phyloP scores from a whole-genome alignment of 371 early-diverging fungal species.

The Apophysomyces variabilis region DNA sequence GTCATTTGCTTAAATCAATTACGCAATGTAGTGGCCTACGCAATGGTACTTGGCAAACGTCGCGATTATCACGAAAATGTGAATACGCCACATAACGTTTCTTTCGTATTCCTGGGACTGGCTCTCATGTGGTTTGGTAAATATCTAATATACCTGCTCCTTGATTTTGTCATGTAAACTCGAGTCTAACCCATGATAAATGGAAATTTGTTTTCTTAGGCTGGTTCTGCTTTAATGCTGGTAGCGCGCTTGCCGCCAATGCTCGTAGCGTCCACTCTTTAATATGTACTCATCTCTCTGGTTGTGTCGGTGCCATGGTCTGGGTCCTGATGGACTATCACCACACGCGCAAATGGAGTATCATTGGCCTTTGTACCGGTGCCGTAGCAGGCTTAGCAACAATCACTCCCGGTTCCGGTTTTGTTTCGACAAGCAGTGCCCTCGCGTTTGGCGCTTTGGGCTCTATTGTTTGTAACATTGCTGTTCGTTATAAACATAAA shows the following conservation, averaged over 20 bases:
- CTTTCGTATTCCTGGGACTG: slow-evolving; percentile 80
- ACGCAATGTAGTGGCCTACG: slow-evolving; percentile 63
- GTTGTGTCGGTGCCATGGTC: slow-evolving; percentile 69
- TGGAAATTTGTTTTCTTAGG: slow-evolving; percentile 11
- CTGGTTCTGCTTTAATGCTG: slow-evolving; percentile 45
- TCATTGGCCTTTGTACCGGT: slow-evolving; percentile 84
- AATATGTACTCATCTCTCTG: slow-evolving; percentile 74
- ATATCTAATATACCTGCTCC: no score
- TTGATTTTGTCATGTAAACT: no score
- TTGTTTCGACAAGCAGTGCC: slow-evolving; percentile 71
- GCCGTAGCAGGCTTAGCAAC: slow-evolving; percentile 86
- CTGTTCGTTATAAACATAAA: slow-evolving; percentile 63
- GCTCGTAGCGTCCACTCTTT: slow-evolving; percentile 78
- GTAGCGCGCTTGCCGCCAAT: slow-evolving; percentile 69
- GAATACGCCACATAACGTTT: slow-evolving; percentile 78
- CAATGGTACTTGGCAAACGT: slow-evolving; percentile 77
- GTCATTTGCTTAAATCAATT: no score
- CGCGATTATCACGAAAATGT: slow-evolving; percentile 66
- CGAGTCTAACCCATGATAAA: no score
- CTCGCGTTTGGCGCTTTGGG: slow-evolving; percentile 71
- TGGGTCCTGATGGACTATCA: slow-evolving; percentile 78
- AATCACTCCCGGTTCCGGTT: slow-evolving; percentile 81
- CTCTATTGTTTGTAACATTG: slow-evolving; percentile 67
- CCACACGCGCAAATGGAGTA: slow-evolving; percentile 65
- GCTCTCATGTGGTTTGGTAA: slow-evolving; percentile 78